phyloP scores from a whole-genome alignment of 1,284 basidiomycete genomes.

The Mixia osmundae region DNA sequence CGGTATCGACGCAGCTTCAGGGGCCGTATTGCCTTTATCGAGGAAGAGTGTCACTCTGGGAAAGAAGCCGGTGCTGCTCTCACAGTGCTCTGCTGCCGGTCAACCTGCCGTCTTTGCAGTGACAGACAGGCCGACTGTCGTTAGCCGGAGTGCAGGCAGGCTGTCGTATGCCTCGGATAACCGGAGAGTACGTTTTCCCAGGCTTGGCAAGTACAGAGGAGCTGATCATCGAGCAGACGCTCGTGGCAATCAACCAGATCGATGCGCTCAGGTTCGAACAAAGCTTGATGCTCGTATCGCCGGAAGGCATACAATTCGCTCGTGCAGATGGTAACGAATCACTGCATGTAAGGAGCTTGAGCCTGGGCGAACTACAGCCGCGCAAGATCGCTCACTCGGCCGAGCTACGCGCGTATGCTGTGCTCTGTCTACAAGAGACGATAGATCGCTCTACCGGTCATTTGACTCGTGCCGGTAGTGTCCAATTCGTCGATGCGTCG shows the following conservation, averaged over 20 bases:
- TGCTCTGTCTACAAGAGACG: conserved; percentile 13
- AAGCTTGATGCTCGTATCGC: conserved; percentile 12
- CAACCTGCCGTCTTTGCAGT: conserved; percentile 17
- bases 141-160: conserved; percentile 15
- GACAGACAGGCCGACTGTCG: conserved; percentile 19
- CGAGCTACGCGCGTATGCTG: conserved; percentile 5
- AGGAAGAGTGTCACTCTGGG: conserved; percentile 43
- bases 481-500: conserved; percentile 11
- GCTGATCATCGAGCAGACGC: conserved; percentile 8
- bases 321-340: conserved; percentile 17
- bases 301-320: conserved; percentile 14
- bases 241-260: conserved; percentile 14
- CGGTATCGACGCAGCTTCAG: conserved; percentile 22
- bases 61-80: conserved; percentile 37
- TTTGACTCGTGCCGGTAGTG: conserved; percentile 1
- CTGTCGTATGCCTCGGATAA: conserved; percentile 19
- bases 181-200: conserved; percentile 6
- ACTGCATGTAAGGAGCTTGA: conserved; percentile 20
- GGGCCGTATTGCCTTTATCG: conserved; percentile 3
- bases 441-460: conserved; percentile 12
- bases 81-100: conserved; percentile 16
- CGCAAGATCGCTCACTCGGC: conserved; percentile 17
- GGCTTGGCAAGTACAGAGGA: not conserved
- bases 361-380: conserved; percentile 21
- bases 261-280: conserved; percentile 4